phyloP scores from a whole-genome alignment of 495 filamentous ascomycete species.

The Chaetomium fimeti region DNA sequence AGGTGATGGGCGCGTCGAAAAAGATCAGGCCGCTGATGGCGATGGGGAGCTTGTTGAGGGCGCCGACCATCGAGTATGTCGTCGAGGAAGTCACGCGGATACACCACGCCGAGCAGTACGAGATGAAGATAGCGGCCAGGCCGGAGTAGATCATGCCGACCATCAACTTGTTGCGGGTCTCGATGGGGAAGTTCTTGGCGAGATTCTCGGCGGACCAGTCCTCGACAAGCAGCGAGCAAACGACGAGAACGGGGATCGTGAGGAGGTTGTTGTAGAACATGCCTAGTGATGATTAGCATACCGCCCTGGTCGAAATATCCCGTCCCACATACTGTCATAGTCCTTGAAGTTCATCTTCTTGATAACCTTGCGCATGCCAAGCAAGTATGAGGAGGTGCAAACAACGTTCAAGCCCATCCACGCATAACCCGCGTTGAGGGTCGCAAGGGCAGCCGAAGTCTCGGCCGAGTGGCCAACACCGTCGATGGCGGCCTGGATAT shows the following conservation, averaged over 20 bases:
- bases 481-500: conserved; percentile 83
- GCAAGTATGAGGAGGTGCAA: conserved; percentile 84
- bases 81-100: conserved; percentile 95
- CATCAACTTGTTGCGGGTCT: conserved; percentile 69
- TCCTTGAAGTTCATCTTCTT: conserved; percentile 99
- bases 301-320: neutral
- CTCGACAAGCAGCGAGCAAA: conserved; percentile 79
- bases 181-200: conserved; percentile 78
- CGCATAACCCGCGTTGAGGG: conserved; percentile 91
- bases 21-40: conserved; percentile 88
- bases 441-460: conserved; percentile 74
- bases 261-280: conserved; percentile 99
- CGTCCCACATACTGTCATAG: conserved; percentile 80
- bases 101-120: conserved; percentile 97
- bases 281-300: conserved; percentile 52
- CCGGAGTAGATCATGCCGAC: conserved; percentile 93
- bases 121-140: conserved; percentile 93
- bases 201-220: conserved; percentile 90
- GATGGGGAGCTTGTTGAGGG: conserved; percentile 96
- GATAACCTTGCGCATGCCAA: conserved; percentile 96
- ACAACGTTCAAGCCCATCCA: conserved; percentile 99
- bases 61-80: conserved; percentile 97
- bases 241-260: conserved; percentile 86
- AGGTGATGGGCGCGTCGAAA: conserved; percentile 92
- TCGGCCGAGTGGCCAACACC: conserved; percentile 56